These are phyloP conservation scores for Fabrea salina DNA, from an alignment of 169 alveolate genomes.

Conservation along the genomic window DNA sequence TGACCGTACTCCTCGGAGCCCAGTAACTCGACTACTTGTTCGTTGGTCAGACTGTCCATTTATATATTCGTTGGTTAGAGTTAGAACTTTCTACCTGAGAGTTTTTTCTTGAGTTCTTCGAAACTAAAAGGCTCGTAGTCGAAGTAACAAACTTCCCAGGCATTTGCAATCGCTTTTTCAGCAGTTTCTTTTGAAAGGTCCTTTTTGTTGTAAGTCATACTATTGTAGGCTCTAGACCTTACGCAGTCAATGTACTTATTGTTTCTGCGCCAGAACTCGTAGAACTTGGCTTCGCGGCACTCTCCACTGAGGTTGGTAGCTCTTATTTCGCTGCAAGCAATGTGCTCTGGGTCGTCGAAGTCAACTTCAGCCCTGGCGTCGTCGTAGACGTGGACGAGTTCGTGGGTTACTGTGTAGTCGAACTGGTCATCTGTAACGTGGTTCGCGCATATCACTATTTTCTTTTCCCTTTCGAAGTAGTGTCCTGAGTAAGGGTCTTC, in stretches of 20 bases:
- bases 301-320: slow-evolving; percentile 1
- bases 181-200: too few species aligned
- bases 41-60: neutral
- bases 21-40: neutral
- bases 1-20: neutral
- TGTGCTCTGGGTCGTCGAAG: neutral
- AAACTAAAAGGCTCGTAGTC: neutral
- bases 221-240: neutral
- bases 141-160: neutral
- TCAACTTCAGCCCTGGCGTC: slow-evolving; percentile 15
- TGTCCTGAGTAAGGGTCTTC: neutral
- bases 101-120: neutral
- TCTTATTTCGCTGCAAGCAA: slow-evolving; percentile 7
- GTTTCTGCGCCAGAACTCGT: neutral
- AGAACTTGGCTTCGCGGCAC: neutral
- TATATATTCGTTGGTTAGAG: too few species aligned
- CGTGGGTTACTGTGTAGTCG: neutral
- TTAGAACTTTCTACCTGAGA: neutral
- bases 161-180: neutral
- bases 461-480: neutral
- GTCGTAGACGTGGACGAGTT: slow-evolving; percentile 6
- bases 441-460: slow-evolving; percentile 23
- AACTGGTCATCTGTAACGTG: neutral
- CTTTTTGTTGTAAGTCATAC: neutral
- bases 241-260: neutral